Percentiles rank a stretch among this genome's conserved stretches.
phyloP scores from a whole-genome alignment of 768 basidiomycete species.

The Botryobasidium botryosum region DNA sequence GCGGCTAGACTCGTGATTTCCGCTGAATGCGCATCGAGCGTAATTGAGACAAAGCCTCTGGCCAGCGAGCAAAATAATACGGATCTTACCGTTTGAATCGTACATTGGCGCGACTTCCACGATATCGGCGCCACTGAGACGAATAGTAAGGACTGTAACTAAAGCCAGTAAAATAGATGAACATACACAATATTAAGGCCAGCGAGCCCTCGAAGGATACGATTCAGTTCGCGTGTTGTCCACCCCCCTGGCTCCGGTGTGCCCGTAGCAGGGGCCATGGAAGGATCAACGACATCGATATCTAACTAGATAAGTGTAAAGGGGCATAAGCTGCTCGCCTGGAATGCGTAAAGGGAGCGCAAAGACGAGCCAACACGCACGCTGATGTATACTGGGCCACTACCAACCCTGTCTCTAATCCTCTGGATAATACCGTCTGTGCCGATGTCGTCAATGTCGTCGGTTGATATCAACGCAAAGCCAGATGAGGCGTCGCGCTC shows the following conservation, averaged over 20 bases:
- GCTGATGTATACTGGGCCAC: slow-evolving; percentile 62
- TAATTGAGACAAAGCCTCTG: not conserved
- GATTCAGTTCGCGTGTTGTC: slow-evolving; percentile 68
- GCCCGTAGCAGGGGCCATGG: slow-evolving; percentile 61
- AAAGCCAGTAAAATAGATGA: not conserved
- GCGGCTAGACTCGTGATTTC: slow-evolving; percentile 54
- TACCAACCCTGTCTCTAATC: slow-evolving; percentile 56
- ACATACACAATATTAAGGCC: slow-evolving; percentile 67
- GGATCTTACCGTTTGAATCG: slow-evolving; percentile 37
- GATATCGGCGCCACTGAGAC: slow-evolving; percentile 43
- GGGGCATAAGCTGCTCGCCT: not conserved
- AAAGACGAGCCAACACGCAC: too few species aligned
- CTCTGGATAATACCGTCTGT: slow-evolving; percentile 47
- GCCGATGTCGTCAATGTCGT: slow-evolving; percentile 73
- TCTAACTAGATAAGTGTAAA: slow-evolving; percentile 37
- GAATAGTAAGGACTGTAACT: not conserved
- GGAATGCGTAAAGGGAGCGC: too few species aligned
- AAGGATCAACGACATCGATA: slow-evolving; percentile 73
- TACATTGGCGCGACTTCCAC: slow-evolving; percentile 64
- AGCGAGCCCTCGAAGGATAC: slow-evolving; percentile 60
- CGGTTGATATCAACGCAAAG: slow-evolving; percentile 61
- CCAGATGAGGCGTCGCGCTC: slow-evolving; percentile 55
- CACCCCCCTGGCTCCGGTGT: slow-evolving; percentile 76
- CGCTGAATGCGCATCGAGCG: slow-evolving; percentile 23
- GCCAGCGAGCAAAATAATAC: not conserved